Percentiles rank a stretch among this genome's conserved stretches.
Conservation (phyloP, 805 yeast species). For the Wickerhamomyces sydowiorum region DNA sequence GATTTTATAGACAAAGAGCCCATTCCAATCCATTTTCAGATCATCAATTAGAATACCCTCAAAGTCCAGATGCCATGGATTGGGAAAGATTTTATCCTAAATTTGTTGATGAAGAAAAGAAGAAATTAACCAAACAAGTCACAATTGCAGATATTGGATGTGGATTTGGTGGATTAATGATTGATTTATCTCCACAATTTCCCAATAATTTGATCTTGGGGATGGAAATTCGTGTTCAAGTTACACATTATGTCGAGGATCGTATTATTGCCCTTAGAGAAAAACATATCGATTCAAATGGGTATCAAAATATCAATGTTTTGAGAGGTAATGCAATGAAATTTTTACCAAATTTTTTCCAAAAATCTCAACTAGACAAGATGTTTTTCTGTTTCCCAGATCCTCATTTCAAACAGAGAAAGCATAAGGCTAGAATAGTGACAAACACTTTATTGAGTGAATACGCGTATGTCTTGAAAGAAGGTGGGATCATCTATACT, state of each 20-base stretch:
- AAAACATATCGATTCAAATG: slow-evolving; percentile 27
- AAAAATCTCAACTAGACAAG: slow-evolving; percentile 74
- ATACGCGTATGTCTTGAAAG: slow-evolving; percentile 83
- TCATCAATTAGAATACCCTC: slow-evolving; percentile 86
- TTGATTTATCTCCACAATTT: slow-evolving; percentile 71
- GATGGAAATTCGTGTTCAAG: slow-evolving; percentile 97
- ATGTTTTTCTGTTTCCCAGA: slow-evolving; percentile 99
- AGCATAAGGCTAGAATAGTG: slow-evolving; percentile 94
- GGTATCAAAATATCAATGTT: slow-evolving; percentile 82
- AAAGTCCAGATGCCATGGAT: slow-evolving; percentile 75
- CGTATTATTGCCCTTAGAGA: slow-evolving; percentile 82
- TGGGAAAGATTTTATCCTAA: slow-evolving; percentile 78
- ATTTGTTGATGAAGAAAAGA: slow-evolving; percentile 35
- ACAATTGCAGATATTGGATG: slow-evolving; percentile 96
- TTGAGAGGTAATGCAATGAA: slow-evolving; percentile 97
- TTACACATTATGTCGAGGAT: slow-evolving; percentile 94
- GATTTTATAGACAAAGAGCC: slow-evolving; percentile 93
- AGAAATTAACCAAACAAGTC: slow-evolving; percentile 45
- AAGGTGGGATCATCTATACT: slow-evolving; percentile 87
- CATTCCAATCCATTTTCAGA: slow-evolving; percentile 97
- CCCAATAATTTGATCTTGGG: slow-evolving; percentile 78
- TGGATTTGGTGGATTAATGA: slow-evolving; percentile 91
- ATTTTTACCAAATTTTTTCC: slow-evolving; percentile 89
- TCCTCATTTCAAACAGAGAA: slow-evolving; percentile 96
- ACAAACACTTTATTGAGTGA: slow-evolving; percentile 86